Conservation (phyloP, 441 rosid genomes). For the Euphorbia celastroides region DNA sequence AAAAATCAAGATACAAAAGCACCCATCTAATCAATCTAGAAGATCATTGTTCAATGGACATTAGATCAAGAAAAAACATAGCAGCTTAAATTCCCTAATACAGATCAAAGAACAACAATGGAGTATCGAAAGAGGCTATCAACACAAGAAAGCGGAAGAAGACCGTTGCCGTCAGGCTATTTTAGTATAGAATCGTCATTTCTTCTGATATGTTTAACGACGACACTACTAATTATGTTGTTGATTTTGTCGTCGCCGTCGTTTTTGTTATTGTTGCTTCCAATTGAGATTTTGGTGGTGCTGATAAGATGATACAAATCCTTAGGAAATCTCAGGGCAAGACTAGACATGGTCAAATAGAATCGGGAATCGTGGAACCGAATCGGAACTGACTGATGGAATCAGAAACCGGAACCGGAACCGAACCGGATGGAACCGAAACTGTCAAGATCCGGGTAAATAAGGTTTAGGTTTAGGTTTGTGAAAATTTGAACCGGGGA, state of each 20-base stretch:
- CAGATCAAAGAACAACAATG: conserved; percentile 24
- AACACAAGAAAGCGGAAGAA: conserved; percentile 40
- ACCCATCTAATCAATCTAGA: conserved; percentile 27
- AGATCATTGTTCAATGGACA: conserved; percentile 41
- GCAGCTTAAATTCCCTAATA: background rate
- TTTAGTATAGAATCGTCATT: conserved; percentile 67
- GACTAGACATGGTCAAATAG: too few species aligned
- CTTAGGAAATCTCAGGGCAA: too few species aligned
- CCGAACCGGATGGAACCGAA: too few species aligned
- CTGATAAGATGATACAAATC: too few species aligned
- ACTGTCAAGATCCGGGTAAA: too few species aligned
- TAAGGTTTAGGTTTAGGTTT: too few species aligned
- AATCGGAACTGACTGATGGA: too few species aligned
- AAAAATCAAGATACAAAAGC: conserved; percentile 17
- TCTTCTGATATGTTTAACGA: conserved; percentile 60
- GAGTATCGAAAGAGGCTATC: conserved; percentile 29
- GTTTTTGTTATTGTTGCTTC: conserved; percentile 68
- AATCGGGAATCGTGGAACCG: too few species aligned
- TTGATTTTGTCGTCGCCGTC: conserved; percentile 91
- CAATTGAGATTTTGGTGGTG: conserved; percentile 59
- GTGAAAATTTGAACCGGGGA: too few species aligned
- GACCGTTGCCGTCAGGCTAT: conserved; percentile 42
- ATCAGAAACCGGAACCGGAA: too few species aligned
- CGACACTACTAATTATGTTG: conserved; percentile 69
- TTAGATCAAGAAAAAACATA: conserved; percentile 32